These are phyloP conservation scores for Chaetomiaceae sp. DNA, from an alignment of 2,329 filamentous ascomycete genomes.

Conservation along the genomic window DNA sequence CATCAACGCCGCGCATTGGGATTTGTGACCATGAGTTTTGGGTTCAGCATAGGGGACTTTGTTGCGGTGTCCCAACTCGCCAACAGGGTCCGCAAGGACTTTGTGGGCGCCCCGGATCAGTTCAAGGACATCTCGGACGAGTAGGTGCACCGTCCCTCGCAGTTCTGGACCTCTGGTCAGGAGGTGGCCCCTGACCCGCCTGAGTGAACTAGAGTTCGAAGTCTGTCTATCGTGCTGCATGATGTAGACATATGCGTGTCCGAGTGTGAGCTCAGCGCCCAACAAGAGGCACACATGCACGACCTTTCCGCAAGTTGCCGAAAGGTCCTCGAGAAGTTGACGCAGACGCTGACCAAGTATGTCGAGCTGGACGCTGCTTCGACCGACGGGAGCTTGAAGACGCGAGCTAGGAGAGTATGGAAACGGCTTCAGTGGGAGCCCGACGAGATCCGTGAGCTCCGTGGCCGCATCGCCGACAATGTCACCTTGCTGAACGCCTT, in stretches of 20 bases:
- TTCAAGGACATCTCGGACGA: background rate
- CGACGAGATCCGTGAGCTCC: background rate
- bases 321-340: background rate
- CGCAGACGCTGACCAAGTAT: background rate
- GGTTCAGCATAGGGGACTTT: background rate
- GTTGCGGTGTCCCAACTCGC: background rate
- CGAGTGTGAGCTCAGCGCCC: background rate
- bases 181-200: no score
- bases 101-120: background rate
- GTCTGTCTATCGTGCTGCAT: background rate
- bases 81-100: background rate
- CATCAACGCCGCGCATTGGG: no score
- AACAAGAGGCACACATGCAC: background rate
- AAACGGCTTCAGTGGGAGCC: background rate
- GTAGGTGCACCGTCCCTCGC: background rate
- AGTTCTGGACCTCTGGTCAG: background rate
- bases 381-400: background rate
- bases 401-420: background rate
- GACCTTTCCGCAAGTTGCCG: background rate
- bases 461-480: background rate
- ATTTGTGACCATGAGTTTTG: background rate
- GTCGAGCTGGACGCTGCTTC: background rate
- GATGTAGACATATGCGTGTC: background rate
- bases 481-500: background rate
- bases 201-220: background rate